A percentile compares a stretch with the other conserved stretches of the same genome.
Evolutionary conservation across 306 rosid genomes (phyloP).

Genomic region (Glycine latifolia): DNA sequence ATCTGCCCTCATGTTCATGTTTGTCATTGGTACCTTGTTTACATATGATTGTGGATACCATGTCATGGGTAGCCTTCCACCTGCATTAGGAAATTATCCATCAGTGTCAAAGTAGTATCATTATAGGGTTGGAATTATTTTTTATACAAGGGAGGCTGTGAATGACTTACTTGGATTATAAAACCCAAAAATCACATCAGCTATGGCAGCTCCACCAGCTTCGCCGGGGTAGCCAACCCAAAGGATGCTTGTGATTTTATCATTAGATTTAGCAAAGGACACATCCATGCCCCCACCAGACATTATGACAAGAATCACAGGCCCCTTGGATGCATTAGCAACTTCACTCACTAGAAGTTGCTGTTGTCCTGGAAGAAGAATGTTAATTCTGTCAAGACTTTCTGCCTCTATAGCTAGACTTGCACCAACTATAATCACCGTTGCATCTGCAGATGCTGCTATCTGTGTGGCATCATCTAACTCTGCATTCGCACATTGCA

Average conservation of each 20-base stretch:
- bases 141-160: not conserved
- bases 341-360: constrained; percentile 71
- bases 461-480: constrained; percentile 69
- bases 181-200: constrained; percentile 87
- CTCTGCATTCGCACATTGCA: constrained; percentile 70
- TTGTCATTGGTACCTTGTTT: constrained; percentile 89
- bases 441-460: constrained; percentile 94
- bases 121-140: not conserved
- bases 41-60: constrained; percentile 97
- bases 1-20: constrained; percentile 97
- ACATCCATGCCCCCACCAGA: constrained; percentile 98
- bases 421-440: constrained; percentile 80
- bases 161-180: constrained; percentile 81
- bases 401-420: constrained; percentile 87
- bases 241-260: constrained; percentile 84
- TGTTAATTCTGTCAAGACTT: constrained; percentile 75
- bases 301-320: constrained; percentile 91
- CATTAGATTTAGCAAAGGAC: constrained; percentile 76
- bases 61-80: constrained; percentile 97
- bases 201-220: constrained; percentile 98
- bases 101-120: constrained; percentile 25
- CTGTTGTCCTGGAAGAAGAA: constrained; percentile 92
- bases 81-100: constrained; percentile 52
- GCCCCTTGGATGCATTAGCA: constrained; percentile 87
- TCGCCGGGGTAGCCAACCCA: constrained; percentile 99